phyloP scores from a whole-genome alignment of 345 rosid genomes.

The Pistacia vera region DNA sequence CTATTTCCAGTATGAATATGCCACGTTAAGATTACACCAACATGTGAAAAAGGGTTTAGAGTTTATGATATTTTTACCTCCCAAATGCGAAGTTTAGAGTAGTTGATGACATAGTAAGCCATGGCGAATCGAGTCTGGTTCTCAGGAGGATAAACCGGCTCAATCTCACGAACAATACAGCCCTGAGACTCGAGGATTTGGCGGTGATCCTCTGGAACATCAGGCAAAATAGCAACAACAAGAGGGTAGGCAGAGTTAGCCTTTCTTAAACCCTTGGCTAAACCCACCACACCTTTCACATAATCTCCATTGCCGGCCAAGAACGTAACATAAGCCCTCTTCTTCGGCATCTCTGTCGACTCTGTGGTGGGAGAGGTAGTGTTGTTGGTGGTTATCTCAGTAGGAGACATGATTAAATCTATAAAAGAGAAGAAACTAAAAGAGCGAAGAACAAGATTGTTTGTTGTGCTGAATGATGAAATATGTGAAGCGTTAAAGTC shows the following conservation, averaged over 20 bases:
- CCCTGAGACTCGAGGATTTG: slow-evolving; percentile 54
- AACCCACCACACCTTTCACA: slow-evolving; percentile 65
- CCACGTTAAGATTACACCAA: slow-evolving; percentile 9
- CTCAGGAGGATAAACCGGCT: slow-evolving; percentile 56
- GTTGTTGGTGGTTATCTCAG: not conserved
- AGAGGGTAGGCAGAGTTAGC: slow-evolving; percentile 51
- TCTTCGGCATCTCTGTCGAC: not conserved
- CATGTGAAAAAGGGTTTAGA: not conserved
- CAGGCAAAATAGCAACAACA: slow-evolving; percentile 68
- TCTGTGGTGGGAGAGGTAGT: not conserved
- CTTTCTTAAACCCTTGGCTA: slow-evolving; percentile 66
- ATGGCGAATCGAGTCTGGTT: slow-evolving; percentile 56
- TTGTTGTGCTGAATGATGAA: not conserved
- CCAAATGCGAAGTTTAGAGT: slow-evolving; percentile 83
- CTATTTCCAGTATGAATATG: not conserved
- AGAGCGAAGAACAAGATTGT: not conserved
- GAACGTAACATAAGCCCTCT: slow-evolving; percentile 53
- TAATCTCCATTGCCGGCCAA: slow-evolving; percentile 68
- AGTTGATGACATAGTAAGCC: slow-evolving; percentile 75
- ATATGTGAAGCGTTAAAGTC: not conserved
- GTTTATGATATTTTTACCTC: slow-evolving; percentile 40
- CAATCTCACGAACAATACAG: slow-evolving; percentile 56
- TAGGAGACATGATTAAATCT: slow-evolving; percentile 19
- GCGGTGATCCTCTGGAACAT: slow-evolving; percentile 67
- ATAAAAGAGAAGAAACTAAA: not conserved